Percentiles rank a stretch among this genome's conserved stretches.
Conservation (phyloP, 148 eudicot species). For the Vaccinium corymbosum region DNA sequence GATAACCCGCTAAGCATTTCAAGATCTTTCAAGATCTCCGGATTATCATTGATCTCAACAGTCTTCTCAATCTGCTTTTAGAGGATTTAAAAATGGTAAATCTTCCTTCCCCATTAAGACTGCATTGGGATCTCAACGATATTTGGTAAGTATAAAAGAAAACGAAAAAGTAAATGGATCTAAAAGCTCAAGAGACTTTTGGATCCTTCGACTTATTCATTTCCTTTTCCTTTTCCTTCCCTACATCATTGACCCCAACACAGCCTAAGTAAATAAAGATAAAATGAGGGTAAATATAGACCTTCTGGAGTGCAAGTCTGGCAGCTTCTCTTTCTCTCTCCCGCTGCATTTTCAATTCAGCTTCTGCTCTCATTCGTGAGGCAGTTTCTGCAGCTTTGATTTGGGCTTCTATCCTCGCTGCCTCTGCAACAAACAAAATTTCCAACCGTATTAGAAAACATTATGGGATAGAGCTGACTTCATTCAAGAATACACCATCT, state of each 20-base stretch:
- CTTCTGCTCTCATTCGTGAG: slow-evolving; percentile 35
- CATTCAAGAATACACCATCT: neutral
- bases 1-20: slow-evolving; percentile 40
- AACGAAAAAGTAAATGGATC: neutral
- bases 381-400: slow-evolving; percentile 52
- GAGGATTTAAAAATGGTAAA: neutral
- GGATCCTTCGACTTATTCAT: neutral
- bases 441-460: neutral
- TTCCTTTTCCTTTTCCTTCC: neutral
- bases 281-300: slow-evolving; percentile 19
- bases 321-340: slow-evolving; percentile 61
- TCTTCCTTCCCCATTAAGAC: neutral
- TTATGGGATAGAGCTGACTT: neutral
- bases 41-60: slow-evolving; percentile 52
- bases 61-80: slow-evolving; percentile 68
- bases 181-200: neutral
- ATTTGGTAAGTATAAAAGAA: neutral
- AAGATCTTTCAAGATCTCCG: slow-evolving; percentile 44
- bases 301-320: slow-evolving; percentile 61
- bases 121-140: neutral
- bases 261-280: neutral
- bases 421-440: slow-evolving; percentile 40
- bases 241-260: neutral
- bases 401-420: slow-evolving; percentile 61
- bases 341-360: slow-evolving; percentile 42